These are phyloP conservation scores for Xylona heveae DNA, from an alignment of 495 filamentous ascomycete genomes.

Conservation along the genomic window DNA sequence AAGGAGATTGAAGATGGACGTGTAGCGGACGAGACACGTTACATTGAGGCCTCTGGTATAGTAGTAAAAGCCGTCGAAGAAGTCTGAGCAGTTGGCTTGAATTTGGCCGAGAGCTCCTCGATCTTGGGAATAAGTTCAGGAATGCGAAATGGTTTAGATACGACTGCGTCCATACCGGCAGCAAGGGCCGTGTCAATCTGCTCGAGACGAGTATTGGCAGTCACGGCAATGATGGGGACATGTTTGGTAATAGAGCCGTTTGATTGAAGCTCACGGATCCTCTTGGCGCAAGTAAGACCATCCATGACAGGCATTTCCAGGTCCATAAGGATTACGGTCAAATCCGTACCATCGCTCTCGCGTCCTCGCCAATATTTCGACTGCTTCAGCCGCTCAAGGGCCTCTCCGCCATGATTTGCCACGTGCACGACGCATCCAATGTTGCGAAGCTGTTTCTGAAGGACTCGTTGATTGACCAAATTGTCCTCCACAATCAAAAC, in stretches of 20 bases:
- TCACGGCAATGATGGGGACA: constrained; percentile 57
- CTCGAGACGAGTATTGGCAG: constrained; percentile 48
- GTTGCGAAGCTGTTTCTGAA: constrained; percentile 38
- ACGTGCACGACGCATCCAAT: constrained; percentile 41
- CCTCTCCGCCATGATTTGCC: constrained; percentile 57
- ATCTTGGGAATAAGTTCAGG: no score
- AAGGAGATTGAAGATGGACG: no score
- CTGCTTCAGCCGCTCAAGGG: constrained; percentile 32
- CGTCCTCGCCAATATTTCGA: constrained; percentile 13
- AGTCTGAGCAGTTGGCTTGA: no score
- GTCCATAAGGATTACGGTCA: constrained; percentile 59
- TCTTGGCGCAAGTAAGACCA: constrained; percentile 43
- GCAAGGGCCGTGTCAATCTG: constrained; percentile 41
- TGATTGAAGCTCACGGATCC: constrained; percentile 41
- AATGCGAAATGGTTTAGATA: constrained; percentile 78
- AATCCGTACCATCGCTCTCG: constrained; percentile 13
- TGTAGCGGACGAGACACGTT: no score
- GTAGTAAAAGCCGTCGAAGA: no score
- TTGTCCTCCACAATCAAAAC: constrained; percentile 73
- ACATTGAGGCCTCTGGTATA: no score
- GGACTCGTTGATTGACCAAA: constrained; percentile 49
- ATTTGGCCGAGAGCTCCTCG: no score
- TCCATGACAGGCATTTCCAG: constrained; percentile 78
- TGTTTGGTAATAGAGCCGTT: constrained; percentile 27
- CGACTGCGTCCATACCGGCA: constrained; percentile 63